phyloP scores from a whole-genome alignment of 1,284 basidiomycete genomes.

The Filobasidium uniguttulatum region DNA sequence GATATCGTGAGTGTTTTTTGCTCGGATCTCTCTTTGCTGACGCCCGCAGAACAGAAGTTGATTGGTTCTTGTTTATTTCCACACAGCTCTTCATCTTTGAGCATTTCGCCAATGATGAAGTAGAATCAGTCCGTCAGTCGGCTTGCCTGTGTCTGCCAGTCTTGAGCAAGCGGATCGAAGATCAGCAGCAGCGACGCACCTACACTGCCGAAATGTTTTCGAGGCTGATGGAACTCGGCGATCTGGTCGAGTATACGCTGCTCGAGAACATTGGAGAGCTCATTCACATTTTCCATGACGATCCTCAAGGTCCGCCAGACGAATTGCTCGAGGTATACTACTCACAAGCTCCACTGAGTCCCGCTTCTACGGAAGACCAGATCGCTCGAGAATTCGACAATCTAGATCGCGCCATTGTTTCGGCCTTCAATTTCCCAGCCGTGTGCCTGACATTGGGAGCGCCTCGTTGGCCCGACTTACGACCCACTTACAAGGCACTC shows the following conservation, averaged over 20 bases:
- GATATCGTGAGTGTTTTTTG: constrained; percentile 57
- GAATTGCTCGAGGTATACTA: constrained; percentile 68
- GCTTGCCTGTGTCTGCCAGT: constrained; percentile 74
- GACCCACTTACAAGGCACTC: constrained; percentile 50
- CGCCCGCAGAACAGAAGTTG: not conserved
- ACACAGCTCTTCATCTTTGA: constrained; percentile 65
- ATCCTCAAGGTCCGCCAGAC: constrained; percentile 53
- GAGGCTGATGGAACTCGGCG: constrained; percentile 52
- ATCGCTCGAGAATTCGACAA: constrained; percentile 27
- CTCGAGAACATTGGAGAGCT: constrained; percentile 86
- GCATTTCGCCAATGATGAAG: constrained; percentile 51
- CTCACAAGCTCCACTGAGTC: constrained; percentile 36
- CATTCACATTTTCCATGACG: constrained; percentile 65
- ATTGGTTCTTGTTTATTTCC: constrained; percentile 4
- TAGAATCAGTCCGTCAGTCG: constrained; percentile 79
- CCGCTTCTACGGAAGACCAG: constrained; percentile 11
- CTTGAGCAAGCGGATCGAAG: constrained; percentile 51
- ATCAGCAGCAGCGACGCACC: constrained; percentile 43
- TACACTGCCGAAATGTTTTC: constrained; percentile 53
- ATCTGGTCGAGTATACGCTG: constrained; percentile 63
- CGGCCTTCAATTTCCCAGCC: constrained; percentile 78
- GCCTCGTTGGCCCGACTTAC: constrained; percentile 62
- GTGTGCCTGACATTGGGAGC: constrained; percentile 72
- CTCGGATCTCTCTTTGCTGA: not conserved
- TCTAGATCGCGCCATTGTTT: constrained; percentile 65